Conservation (phyloP, 2,329 filamentous ascomycete species). For the Arthrobotrys sphaeroides region DNA sequence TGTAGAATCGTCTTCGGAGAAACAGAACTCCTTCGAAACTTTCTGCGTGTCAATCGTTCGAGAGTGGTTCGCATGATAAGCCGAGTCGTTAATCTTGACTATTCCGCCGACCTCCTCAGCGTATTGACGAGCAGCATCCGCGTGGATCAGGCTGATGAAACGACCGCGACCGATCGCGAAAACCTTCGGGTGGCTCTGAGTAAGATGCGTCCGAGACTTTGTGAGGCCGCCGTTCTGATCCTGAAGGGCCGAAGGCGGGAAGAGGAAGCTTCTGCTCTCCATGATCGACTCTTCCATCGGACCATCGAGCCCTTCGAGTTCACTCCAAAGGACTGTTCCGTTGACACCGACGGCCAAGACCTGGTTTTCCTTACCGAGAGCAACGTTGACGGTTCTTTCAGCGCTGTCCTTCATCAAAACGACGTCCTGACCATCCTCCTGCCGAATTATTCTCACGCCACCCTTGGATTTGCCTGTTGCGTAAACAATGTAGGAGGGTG, state of each 20-base stretch:
- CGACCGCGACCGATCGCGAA: conserved; percentile 96
- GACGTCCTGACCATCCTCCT: conserved; percentile 90
- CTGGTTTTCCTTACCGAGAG: conserved; percentile 71
- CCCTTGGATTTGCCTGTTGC: conserved; percentile 87
- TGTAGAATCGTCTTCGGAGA: conserved; percentile 94
- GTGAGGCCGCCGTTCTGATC: conserved; percentile 93
- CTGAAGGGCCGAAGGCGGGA: conserved; percentile 83
- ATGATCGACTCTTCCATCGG: conserved; percentile 77
- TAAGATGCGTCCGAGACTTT: conserved; percentile 93
- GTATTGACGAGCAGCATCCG: conserved; percentile 66
- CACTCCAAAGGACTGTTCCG: conserved; percentile 94
- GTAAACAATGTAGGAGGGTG: conserved; percentile 90
- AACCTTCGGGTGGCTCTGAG: conserved; percentile 86
- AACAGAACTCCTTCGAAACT: conserved; percentile 96
- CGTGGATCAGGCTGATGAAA: conserved; percentile 87
- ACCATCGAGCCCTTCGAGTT: conserved; percentile 42
- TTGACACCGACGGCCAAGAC: conserved; percentile 93
- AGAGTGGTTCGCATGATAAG: conserved; percentile 83
- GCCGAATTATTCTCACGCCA: conserved; percentile 89
- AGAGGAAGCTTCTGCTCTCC: conserved; percentile 85
- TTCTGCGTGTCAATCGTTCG: conserved; percentile 97
- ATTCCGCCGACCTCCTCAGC: conserved; percentile 66
- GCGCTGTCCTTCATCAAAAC: conserved; percentile 90
- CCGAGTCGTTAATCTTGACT: conserved; percentile 78
- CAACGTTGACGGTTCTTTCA: conserved; percentile 94